These are phyloP conservation scores for Fusarium sp. DNA, from an alignment of 2,329 filamentous ascomycete species.

Conservation along the genomic window DNA sequence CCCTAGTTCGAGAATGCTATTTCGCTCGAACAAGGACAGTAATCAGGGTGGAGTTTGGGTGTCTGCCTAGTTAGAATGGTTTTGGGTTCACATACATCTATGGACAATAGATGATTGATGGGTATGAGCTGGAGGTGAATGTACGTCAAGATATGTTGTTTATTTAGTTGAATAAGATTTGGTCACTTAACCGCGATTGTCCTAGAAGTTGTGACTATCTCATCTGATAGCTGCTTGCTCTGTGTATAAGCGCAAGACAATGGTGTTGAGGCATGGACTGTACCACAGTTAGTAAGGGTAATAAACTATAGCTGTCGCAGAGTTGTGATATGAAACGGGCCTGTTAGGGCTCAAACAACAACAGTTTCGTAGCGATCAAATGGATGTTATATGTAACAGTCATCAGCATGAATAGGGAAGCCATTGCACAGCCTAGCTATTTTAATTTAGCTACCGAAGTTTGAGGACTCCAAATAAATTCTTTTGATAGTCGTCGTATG, in stretches of 20 bases:
- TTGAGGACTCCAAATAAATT: too few species aligned
- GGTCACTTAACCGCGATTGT: constrained; percentile 2
- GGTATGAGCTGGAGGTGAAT: constrained; percentile 11
- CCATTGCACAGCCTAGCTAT: neutral
- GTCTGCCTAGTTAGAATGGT: constrained; percentile 25
- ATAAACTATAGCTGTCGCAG: neutral
- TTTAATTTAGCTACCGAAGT: neutral
- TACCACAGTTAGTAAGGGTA: neutral
- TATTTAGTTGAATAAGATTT: constrained; percentile 21
- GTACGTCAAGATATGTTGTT: constrained; percentile 24
- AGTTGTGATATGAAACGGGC: neutral
- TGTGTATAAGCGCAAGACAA: neutral
- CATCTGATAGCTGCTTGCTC: neutral
- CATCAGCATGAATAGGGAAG: neutral
- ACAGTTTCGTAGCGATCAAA: neutral
- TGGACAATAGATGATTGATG: constrained; percentile 12
- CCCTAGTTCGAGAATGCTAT: constrained; percentile 60
- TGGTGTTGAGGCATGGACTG: neutral
- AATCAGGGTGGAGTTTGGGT: constrained; percentile 41
- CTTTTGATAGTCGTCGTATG: neutral
- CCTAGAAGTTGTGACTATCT: neutral
- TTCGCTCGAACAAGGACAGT: constrained; percentile 51
- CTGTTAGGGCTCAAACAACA: neutral
- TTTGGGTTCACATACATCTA: constrained; percentile 21
- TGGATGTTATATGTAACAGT: neutral